Conservation (phyloP, 306 rosid species). For the Castanospermum australe region DNA sequence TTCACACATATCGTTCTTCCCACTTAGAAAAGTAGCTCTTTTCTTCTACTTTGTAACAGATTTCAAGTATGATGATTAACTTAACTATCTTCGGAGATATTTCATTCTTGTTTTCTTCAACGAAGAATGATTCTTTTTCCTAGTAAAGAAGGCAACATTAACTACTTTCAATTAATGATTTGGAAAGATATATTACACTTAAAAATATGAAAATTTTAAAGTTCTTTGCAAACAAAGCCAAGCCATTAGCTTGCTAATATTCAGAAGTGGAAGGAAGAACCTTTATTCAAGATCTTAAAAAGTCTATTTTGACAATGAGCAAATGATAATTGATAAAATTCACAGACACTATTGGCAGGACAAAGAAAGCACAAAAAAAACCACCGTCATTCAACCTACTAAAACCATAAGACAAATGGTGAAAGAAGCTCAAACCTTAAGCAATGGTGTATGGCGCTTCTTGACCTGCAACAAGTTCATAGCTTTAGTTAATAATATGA, state of each 20-base stretch:
- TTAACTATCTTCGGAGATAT: background rate
- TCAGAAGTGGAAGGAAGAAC: background rate
- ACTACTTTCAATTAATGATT: background rate
- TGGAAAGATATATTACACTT: background rate
- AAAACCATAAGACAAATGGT: slow-evolving; percentile 1
- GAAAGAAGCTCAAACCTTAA: slow-evolving; percentile 68
- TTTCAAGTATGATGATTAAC: background rate
- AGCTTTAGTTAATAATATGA: slow-evolving; percentile 33
- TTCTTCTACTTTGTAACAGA: background rate
- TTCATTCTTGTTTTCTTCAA: background rate
- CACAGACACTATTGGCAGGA: background rate
- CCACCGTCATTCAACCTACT: background rate
- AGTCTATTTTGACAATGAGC: too few relatives aligned
- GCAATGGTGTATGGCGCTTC: slow-evolving; percentile 72
- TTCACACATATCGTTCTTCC: background rate
- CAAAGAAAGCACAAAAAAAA: background rate
- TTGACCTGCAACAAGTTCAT: slow-evolving; percentile 67
- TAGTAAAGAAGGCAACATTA: background rate
- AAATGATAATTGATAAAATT: background rate
- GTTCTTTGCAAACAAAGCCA: background rate
- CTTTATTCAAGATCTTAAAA: too few relatives aligned
- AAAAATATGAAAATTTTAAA: background rate
- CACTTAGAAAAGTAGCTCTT: background rate
- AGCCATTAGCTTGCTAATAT: background rate
- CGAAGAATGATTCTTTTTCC: background rate